Evolutionary conservation across 1,139 yeast genomes (phyloP), one percentile per base, ranked within the genome.

Genomic region (Lizanozyma gosingica): DNA sequence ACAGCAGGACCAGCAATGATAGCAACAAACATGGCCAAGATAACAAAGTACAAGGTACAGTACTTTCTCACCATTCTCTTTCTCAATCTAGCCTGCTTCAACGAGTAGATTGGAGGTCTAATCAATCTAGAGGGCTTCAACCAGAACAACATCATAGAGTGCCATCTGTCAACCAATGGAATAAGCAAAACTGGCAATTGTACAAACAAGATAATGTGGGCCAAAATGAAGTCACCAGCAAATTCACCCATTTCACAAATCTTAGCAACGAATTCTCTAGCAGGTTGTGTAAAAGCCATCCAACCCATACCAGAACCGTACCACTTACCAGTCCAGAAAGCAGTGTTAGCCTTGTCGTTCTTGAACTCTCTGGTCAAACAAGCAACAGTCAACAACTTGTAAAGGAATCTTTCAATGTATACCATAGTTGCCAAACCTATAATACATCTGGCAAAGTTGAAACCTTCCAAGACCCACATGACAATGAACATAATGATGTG

Each of bases 281-380:
- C 62, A 49, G 99, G 98, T 71, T 92, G 98, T 34, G 97, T 84
- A 73, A 86, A 77, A 16, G 97, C 96, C 80, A 85, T 82, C 80
- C 85, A 83, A 47, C 98, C 98, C 69, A 92, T 71, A 58, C 95
- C 94, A 48, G 87, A 73, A 47, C 94, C 90, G 65, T 90, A 87
- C 99, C 99, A 92, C 67, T 90, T 90, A 76, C 99, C 99, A 47
- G 95, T 84, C 99, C 99, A 92, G 92, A 94, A 92, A 22, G 98
- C 97, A 54, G 95, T 83, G 70, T 92, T 92, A 36, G 98, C 76
- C 61, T 84, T 90, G 65, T 94, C 98, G 56, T 87, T 90, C 80
- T 90, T 92, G 73, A 88, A 90, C 69, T 92, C 99, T 73, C 99
- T 83, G 40, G 98, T 90, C 61, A 92, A 76, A 67, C 81, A 69